Evolutionary conservation across 1,284 basidiomycete genomes (phyloP), one percentile per base, ranked within the genome.

Genomic region (Puccinia polysora): DNA sequence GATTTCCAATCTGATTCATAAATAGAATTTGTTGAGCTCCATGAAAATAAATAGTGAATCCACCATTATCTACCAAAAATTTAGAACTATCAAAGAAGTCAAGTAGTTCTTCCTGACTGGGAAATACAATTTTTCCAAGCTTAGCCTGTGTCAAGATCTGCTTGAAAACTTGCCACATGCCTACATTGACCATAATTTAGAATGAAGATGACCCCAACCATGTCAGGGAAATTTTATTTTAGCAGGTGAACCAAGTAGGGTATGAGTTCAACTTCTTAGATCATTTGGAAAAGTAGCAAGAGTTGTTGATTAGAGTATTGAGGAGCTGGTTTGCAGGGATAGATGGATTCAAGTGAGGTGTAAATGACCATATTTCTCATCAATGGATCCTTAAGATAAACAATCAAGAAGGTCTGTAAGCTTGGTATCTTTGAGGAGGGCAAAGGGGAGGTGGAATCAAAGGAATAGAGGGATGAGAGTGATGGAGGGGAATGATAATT

Each of bases 171-270:
- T 81, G 85, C 89, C 90, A 93, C 74, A 89, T 81, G 18, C 88
- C 86, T 0, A 86, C 84, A 79, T 91, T 89, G 92, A 8, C 88
- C 87, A 77, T 88, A 89, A 80, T 92, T 90, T 43, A 91, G 81
- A 62, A 91, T 81, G 77, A 89, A 89, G 32, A 88, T 88, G 85
- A 86, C 86, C 45, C 85, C 88, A 50, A 90, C 81, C 84, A 90
- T 84, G 63, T 89, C 89, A 55, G 89, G 88, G 80, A 86, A 90
- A 70, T 85, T 84, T 34, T 77, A 89, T 86, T 75, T 85, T 0
- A 78, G 78, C 0, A 81, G 77, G 12, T 77, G 76, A 7, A 80
- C 65, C 6, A 81, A 68, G 8, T 78, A 79, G 1, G 81, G 80
- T 2, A 81, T 74, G 0, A 81, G 75, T 67, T 81, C 81, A 18